Evolutionary conservation across 805 yeast species (phyloP), one percentile per base, ranked within the genome.

Genomic region (Ogataea methylovora): DNA sequence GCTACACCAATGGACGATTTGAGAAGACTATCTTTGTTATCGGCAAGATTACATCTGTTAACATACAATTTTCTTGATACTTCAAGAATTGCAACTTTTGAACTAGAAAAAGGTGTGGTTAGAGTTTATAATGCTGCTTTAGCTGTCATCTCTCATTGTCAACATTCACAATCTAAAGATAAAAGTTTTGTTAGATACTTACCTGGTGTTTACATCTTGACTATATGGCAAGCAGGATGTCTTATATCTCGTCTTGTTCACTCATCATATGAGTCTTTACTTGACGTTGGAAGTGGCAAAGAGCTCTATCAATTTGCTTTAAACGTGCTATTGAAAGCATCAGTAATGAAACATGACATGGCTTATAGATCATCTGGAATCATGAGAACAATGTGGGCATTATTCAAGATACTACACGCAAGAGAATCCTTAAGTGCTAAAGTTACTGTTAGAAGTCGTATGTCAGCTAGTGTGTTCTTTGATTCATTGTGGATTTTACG

Each of bases 361-460:
- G 85, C 97, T 0, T 85, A 84, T 54, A 71, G 97, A 44, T 84
- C 95, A 0, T 79, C 94, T 30, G 96, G 95, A 8, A 86, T 92
- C 39, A 85, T 92, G 92, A 73, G 83, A 49, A 87, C 87, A 51
- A 79, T 87, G 65, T 90, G 98, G 98, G 84, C 82, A 39, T 66
- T 87, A 39, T 84, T 84, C 56, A 73, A 80, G 33, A 69, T 80
- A 4, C 61, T 87, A 45, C 73, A 77, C 42, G 79, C 73, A 27
- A 74, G 71, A 41, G 57, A 49, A 24, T 56, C 56, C n/a, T 44
- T 52, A 37, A 56, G 59, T 8, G 54, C 55, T 12, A 60, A 63
- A 27, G 76, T 84, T 4, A 70, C 71, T 3, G 79, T 88, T 12
- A 68, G 84, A 32, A 80, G 94, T 5, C 71, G 98, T 45, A 82